phyloP scores from a whole-genome alignment of 2,329 filamentous ascomycete genomes.

The Clonostachys rhizophaga region DNA sequence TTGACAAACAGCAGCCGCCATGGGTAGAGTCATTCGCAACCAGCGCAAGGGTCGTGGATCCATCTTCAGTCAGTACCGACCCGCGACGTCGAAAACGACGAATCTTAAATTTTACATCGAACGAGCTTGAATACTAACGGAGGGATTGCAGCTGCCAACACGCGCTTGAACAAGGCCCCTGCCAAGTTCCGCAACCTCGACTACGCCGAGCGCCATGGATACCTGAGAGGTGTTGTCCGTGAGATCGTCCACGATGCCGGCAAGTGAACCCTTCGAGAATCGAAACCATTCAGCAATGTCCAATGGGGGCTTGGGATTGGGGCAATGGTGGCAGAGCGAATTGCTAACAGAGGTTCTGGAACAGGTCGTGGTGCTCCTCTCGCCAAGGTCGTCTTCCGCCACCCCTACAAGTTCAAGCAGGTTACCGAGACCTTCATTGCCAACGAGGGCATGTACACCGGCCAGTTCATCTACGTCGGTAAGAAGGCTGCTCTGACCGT shows the following conservation, averaged over 20 bases:
- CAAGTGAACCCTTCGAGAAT: slow-evolving; percentile 17
- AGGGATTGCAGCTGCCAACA: slow-evolving; percentile 60
- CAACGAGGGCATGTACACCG: slow-evolving; percentile 99
- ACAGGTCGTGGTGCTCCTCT: slow-evolving; percentile 85
- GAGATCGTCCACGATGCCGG: slow-evolving; percentile 99
- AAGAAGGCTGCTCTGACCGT: slow-evolving; percentile 97
- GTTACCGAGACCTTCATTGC: slow-evolving; percentile 99
- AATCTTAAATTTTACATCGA: not conserved
- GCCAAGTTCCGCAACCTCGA: slow-evolving; percentile 96
- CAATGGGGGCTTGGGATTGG: not conserved
- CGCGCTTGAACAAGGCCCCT: slow-evolving; percentile 80
- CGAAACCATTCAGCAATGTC: not conserved
- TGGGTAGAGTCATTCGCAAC: slow-evolving; percentile 62
- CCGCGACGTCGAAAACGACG: slow-evolving; percentile 4
- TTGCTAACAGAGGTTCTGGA: slow-evolving; percentile 15
- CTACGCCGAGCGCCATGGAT: slow-evolving; percentile 94
- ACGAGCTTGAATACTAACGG: slow-evolving; percentile 6
- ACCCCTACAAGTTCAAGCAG: slow-evolving; percentile 98
- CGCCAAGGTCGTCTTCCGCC: slow-evolving; percentile 93
- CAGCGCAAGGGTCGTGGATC: slow-evolving; percentile 57
- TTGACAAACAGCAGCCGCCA: slow-evolving; percentile 24
- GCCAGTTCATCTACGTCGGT: slow-evolving; percentile 99
- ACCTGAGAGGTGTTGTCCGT: slow-evolving; percentile 95
- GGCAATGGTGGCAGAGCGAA: too few relatives aligned
- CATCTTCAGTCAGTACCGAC: slow-evolving; percentile 48